phyloP scores from a whole-genome alignment of 129 eudicot genomes.

The Sambucus nigra region DNA sequence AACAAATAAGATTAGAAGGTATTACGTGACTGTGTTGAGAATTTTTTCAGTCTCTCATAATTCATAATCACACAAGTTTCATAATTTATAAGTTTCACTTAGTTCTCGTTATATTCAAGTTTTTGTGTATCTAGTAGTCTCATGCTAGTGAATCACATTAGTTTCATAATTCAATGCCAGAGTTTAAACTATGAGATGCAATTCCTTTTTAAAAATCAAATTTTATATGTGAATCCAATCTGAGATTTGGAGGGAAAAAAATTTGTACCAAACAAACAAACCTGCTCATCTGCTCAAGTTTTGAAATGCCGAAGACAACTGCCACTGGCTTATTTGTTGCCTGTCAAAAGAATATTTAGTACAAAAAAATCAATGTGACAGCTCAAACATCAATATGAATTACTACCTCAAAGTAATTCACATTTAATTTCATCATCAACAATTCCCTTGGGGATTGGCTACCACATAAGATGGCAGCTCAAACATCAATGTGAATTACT shows the following conservation, averaged over 20 bases:
- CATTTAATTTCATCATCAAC: too few relatives aligned
- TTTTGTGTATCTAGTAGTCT: not conserved
- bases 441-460: too few relatives aligned
- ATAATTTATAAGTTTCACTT: not conserved
- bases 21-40: not conserved
- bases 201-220: not conserved
- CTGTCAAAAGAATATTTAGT: constrained; percentile 23
- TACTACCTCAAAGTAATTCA: too few relatives aligned
- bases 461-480: too few relatives aligned
- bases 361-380: too few relatives aligned
- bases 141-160: not conserved
- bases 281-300: constrained; percentile 93
- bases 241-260: not conserved
- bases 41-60: not conserved
- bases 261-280: constrained; percentile 2
- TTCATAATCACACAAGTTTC: not conserved
- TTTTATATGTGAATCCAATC: not conserved
- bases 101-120: not conserved
- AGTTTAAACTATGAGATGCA: not conserved
- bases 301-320: constrained; percentile 93
- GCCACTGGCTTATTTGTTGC: constrained; percentile 80
- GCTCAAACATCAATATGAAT: too few relatives aligned
- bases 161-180: not conserved
- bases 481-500: too few relatives aligned
- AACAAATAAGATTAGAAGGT: not conserved